phyloP scores from a whole-genome alignment of 2,329 filamentous ascomycete genomes.

The Fusarium haematococcum region DNA sequence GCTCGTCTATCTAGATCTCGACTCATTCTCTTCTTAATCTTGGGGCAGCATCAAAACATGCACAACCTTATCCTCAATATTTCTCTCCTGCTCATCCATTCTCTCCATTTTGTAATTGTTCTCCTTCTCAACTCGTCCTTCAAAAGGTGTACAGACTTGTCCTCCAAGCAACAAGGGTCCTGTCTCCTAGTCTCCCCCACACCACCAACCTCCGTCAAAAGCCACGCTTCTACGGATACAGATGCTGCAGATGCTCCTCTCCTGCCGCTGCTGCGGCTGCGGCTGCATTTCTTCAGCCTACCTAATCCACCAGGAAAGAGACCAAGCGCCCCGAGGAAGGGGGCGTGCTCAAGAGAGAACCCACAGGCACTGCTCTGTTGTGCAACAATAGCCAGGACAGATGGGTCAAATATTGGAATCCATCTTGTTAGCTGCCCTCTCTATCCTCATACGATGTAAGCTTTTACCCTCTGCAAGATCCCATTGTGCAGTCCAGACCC shows the following conservation, averaged over 20 bases:
- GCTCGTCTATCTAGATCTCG: neutral
- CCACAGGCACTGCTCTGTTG: neutral
- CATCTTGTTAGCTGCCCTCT: neutral
- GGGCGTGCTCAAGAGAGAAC: neutral
- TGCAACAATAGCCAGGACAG: neutral
- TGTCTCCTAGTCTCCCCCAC: slow-evolving; percentile 31
- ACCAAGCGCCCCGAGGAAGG: neutral
- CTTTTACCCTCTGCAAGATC: neutral
- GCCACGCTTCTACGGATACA: slow-evolving; percentile 4
- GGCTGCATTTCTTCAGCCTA: neutral
- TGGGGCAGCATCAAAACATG: neutral
- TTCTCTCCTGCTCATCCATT: neutral
- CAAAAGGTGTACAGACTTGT: slow-evolving; percentile 37
- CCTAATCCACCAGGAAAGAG: neutral
- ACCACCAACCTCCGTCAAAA: slow-evolving; percentile 29
- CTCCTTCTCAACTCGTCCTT: neutral
- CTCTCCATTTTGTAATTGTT: neutral
- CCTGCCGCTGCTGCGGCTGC: neutral
- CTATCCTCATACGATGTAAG: slow-evolving; percentile 1
- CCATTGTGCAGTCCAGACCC: neutral
- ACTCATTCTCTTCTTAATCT: neutral
- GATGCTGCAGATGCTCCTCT: neutral
- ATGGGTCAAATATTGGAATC: neutral
- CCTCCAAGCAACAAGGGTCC: slow-evolving; percentile 35
- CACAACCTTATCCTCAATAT: neutral